These are phyloP conservation scores for Cladophialophora yegresii DNA, from an alignment of 2,329 filamentous ascomycete genomes.

Conservation along the genomic window DNA sequence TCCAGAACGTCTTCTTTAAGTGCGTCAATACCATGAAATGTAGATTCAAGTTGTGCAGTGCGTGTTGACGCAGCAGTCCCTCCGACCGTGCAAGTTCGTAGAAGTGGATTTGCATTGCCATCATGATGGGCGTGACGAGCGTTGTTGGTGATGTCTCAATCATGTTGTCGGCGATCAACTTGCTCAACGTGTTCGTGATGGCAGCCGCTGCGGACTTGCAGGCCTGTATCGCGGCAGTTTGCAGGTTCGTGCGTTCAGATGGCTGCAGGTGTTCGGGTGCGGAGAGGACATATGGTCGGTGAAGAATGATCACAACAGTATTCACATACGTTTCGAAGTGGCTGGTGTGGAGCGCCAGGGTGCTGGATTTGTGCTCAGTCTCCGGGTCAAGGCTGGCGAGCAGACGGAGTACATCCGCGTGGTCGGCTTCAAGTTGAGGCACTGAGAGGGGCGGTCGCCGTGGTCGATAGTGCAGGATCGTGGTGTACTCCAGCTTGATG, in stretches of 20 bases:
- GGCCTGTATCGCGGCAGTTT: conserved; percentile 34
- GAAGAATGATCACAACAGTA: conserved; percentile 39
- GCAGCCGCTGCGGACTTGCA: conserved; percentile 38
- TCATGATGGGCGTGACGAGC: conserved; percentile 21
- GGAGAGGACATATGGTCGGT: conserved; percentile 38
- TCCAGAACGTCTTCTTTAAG: conserved; percentile 30
- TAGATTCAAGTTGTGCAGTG: conserved; percentile 28
- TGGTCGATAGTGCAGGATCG: conserved; percentile 38
- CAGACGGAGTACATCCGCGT: conserved; percentile 31
- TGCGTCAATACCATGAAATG: conserved; percentile 25
- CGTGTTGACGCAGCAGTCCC: conserved; percentile 23
- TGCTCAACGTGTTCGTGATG: conserved; percentile 39
- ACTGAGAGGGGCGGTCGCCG: conserved; percentile 30
- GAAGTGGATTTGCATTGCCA: conserved; percentile 28
- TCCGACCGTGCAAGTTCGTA: conserved; percentile 21
- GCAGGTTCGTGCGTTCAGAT: conserved; percentile 31
- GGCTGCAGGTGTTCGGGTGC: conserved; percentile 32
- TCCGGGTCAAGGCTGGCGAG: conserved; percentile 32
- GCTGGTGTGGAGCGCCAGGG: conserved; percentile 1
- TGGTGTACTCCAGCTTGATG: conserved; percentile 35
- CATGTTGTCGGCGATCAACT: conserved; percentile 27
- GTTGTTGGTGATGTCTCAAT: conserved; percentile 22
- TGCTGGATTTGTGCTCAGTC: conserved; percentile 11
- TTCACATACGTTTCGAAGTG: conserved; percentile 25
- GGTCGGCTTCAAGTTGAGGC: conserved; percentile 35